Evolutionary conservation across 1,284 basidiomycete genomes (phyloP), one percentile per base, ranked within the genome.

Genomic region (Heliocybe sulcata): DNA sequence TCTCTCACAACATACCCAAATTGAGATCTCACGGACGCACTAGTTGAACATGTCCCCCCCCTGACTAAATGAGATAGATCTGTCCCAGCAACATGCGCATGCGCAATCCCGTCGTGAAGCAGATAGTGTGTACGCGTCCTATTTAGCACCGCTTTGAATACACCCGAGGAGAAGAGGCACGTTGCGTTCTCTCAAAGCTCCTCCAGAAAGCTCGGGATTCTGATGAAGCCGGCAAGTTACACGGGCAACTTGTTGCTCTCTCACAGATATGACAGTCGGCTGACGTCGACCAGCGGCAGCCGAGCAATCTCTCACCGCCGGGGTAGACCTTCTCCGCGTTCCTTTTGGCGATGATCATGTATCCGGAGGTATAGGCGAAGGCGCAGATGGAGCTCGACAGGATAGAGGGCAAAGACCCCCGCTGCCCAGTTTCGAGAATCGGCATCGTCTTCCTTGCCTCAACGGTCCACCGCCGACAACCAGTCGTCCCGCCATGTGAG

Each of bases 341-440:
- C 33, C 31, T 50, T 35, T 38, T 48, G 9, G 47, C 45, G 6
- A 54, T 54, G 55, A 25, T 48, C 1, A 45, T 16, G 42, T 35
- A 54, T 49, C 55, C 55, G 2, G 25, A 56, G 10, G 29, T 56
- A 2, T 45, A 50, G 55, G 31, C 35, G 31, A 57, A 57, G 29
- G 58, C 58, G 6, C 61, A 62, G 22, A 51, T 48, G 3, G 68
- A 70, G 55, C 55, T 69, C 10, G 65, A 69, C 51, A 22, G 31
- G 6, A 55, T 66, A 3, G 61, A 68, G 4, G 63, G 63, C 2
- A 23, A 51, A n/a, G 56, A 60, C 12, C 59, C 65, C n/a, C n/a
- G 25, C 45, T 68, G 33, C 69, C 69, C 2, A 60, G 57, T 3
- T 63, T 65, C 26, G 57, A 59, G 3, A 67, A 70, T 35, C 47